A percentile compares a stretch with the other conserved stretches of the same genome.
These are phyloP conservation scores for Neotropicomus parvogracilis DNA, from an alignment of 1,284 basidiomycete species.

Conservation along the genomic window DNA sequence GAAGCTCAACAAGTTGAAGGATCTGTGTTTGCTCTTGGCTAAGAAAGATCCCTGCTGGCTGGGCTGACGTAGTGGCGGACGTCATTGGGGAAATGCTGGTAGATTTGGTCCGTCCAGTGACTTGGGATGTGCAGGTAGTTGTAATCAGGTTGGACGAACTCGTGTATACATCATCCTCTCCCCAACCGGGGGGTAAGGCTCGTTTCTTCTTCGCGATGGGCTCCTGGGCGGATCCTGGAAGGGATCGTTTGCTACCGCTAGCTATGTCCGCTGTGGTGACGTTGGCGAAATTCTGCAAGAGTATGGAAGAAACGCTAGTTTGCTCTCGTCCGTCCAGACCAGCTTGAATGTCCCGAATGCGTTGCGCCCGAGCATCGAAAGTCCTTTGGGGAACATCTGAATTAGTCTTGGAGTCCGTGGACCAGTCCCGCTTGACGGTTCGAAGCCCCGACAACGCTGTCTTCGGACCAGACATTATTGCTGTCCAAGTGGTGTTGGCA, in stretches of 20 bases:
- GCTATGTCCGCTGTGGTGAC: slow-evolving; percentile 31
- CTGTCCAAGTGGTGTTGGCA: background rate
- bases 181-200: slow-evolving; percentile 51
- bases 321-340: slow-evolving; percentile 27
- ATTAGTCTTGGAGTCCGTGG: slow-evolving; percentile 36
- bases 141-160: slow-evolving; percentile 29
- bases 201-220: slow-evolving; percentile 54
- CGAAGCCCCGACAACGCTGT: slow-evolving; percentile 44
- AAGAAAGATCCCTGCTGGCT: slow-evolving; percentile 52
- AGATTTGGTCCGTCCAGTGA: slow-evolving; percentile 6
- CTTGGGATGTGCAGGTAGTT: slow-evolving; percentile 10
- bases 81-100: slow-evolving; percentile 11
- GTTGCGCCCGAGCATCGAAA: slow-evolving; percentile 39
- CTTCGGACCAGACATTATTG: slow-evolving; percentile 35
- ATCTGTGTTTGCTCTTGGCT: slow-evolving; percentile 85
- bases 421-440: slow-evolving; percentile 46
- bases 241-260: slow-evolving; percentile 47
- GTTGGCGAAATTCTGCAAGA: slow-evolving; percentile 16
- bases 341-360: slow-evolving; percentile 51
- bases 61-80: slow-evolving; percentile 26
- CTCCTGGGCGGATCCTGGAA: slow-evolving; percentile 32
- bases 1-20: slow-evolving; percentile 67
- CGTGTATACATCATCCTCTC: slow-evolving; percentile 28
- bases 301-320: slow-evolving; percentile 18
- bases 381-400: slow-evolving; percentile 28